These are phyloP conservation scores for Oryza meyeriana DNA, from an alignment of 176 grass and related monocot genomes.

Conservation along the genomic window DNA sequence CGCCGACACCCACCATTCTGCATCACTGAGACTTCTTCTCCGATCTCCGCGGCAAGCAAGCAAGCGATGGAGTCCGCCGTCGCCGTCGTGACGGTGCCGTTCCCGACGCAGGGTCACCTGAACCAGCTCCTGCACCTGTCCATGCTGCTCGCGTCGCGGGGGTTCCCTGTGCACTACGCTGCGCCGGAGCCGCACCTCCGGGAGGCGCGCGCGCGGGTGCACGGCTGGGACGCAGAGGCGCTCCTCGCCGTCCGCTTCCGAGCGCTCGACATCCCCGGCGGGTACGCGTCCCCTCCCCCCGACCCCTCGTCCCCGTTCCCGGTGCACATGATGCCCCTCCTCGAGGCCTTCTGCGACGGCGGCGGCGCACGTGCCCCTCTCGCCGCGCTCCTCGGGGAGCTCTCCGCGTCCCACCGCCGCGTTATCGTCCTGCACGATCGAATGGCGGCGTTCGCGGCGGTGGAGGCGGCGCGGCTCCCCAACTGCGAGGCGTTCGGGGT, in stretches of 20 bases:
- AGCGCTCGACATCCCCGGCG: constrained; percentile 38
- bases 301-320: constrained; percentile 49
- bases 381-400: constrained; percentile 27
- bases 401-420: constrained; percentile 26
- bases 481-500: constrained; percentile 51
- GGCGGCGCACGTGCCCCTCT: constrained; percentile 26
- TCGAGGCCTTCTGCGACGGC: constrained; percentile 46
- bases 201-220: constrained; percentile 46
- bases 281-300: constrained; percentile 34
- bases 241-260: constrained; percentile 40
- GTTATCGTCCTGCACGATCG: constrained; percentile 64
- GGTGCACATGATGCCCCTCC: constrained; percentile 48
- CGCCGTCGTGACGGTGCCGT: constrained; percentile 55
- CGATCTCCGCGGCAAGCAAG: not conserved
- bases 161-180: constrained; percentile 57
- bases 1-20: too few relatives aligned
- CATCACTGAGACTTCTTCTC: not conserved
- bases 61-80: constrained; percentile 32
- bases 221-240: constrained; percentile 35
- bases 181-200: constrained; percentile 53
- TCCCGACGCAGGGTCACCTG: constrained; percentile 70
- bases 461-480: constrained; percentile 39
- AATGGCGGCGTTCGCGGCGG: constrained; percentile 48
- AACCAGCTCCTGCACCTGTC: constrained; percentile 72
- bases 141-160: constrained; percentile 47